These are phyloP conservation scores for Passalora sequoiae DNA, from an alignment of 2,329 filamentous ascomycete species.

Conservation along the genomic window DNA sequence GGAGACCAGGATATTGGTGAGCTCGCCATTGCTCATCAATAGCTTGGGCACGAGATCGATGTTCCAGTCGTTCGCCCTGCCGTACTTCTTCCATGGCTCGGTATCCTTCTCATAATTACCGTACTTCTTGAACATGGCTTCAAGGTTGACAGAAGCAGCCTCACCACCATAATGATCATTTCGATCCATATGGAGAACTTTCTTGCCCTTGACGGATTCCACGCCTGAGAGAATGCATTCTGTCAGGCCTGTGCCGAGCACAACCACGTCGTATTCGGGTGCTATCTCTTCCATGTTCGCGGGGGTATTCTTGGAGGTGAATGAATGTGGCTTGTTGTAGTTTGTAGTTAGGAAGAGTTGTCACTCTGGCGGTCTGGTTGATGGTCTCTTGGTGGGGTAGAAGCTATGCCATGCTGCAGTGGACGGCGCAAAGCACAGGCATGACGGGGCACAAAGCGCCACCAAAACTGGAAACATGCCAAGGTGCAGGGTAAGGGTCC, in stretches of 20 bases:
- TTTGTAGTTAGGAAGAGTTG: no score
- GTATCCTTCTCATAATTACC: slow-evolving; percentile 72
- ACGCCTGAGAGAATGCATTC: slow-evolving; percentile 99
- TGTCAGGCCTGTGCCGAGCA: slow-evolving; percentile 95
- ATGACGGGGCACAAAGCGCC: no score
- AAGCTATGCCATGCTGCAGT: no score
- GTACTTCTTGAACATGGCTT: slow-evolving; percentile 95
- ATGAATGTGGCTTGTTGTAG: no score
- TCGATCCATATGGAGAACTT: slow-evolving; percentile 97
- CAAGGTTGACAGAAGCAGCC: slow-evolving; percentile 93
- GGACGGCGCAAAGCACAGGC: no score
- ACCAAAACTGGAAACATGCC: no score
- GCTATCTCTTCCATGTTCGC: slow-evolving; percentile 91
- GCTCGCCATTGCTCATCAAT: slow-evolving; percentile 95
- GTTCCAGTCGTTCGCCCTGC: slow-evolving; percentile 96
- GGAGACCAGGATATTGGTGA: slow-evolving; percentile 96
- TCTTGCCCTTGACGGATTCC: slow-evolving; percentile 95
- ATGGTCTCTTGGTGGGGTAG: no score
- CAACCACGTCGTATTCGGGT: slow-evolving; percentile 96
- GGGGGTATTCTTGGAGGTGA: no score
- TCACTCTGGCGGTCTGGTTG: no score
- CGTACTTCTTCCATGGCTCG: slow-evolving; percentile 98
- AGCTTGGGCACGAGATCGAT: slow-evolving; percentile 98
- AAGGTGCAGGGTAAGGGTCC: no score
- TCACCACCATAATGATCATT: slow-evolving; percentile 99